Conservation (phyloP, 1,139 yeast species). For the Magnusiomyces paraingens region DNA sequence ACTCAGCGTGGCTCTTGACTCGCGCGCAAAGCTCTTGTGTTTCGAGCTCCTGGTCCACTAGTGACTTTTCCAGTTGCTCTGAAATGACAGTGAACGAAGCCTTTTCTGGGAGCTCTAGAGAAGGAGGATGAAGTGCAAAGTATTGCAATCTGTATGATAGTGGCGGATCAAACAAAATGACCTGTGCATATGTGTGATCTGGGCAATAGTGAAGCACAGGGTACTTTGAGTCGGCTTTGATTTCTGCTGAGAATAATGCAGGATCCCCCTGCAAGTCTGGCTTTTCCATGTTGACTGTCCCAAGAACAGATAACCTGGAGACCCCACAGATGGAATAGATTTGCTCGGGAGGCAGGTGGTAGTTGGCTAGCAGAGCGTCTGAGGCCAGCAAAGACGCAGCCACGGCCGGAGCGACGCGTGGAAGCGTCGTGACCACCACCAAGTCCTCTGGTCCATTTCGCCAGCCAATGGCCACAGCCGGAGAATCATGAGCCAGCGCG, state of each 20-base stretch:
- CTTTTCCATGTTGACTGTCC: constrained; percentile 21
- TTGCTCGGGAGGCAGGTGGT: constrained; percentile 22
- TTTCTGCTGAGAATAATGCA: no score
- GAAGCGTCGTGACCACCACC: constrained; percentile 33
- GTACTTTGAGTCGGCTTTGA: background rate
- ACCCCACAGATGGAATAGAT: constrained; percentile 29
- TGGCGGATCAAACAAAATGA: constrained; percentile 69
- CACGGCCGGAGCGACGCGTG: constrained; percentile 25
- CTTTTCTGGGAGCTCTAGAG: constrained; percentile 49
- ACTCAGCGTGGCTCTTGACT: constrained; percentile 20
- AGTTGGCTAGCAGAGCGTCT: constrained; percentile 26
- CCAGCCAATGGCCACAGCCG: constrained; percentile 34
- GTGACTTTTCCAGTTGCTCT: constrained; percentile 29
- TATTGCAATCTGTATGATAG: constrained; percentile 68
- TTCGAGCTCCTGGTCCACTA: constrained; percentile 23
- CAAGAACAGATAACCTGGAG: constrained; percentile 27
- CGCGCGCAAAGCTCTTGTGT: constrained; percentile 20
- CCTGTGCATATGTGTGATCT: constrained; percentile 25
- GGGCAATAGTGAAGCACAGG: constrained; percentile 8
- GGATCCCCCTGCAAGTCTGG: no score
- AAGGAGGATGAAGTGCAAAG: constrained; percentile 66
- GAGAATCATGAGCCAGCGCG: constrained; percentile 22
- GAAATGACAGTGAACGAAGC: constrained; percentile 25
- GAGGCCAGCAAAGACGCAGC: constrained; percentile 26
- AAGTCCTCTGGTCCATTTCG: constrained; percentile 26